Conservation (phyloP, 2,329 filamentous ascomycete genomes). For the Stenocarpella maydis region DNA sequence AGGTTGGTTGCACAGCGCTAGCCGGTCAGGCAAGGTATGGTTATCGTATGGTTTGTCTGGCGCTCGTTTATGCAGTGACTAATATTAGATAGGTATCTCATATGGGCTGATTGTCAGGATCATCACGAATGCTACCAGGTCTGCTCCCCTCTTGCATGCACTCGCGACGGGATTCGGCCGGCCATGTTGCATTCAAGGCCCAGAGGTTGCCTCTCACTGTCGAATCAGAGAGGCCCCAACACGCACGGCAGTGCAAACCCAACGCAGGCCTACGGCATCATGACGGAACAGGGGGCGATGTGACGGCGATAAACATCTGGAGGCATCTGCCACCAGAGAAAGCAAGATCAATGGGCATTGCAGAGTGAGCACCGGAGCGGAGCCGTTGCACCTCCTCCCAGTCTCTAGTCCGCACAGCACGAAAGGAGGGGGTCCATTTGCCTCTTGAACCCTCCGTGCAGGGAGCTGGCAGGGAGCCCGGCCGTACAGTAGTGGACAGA, state of each 20-base stretch:
- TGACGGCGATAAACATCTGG: neutral
- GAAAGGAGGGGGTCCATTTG: neutral
- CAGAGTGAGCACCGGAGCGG: neutral
- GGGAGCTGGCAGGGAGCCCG: neutral
- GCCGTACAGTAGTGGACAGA: neutral
- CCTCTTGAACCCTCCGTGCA: slow-evolving; percentile 31
- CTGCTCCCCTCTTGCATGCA: neutral
- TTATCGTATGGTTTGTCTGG: neutral
- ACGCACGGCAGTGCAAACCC: neutral
- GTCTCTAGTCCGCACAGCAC: neutral
- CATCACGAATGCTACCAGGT: neutral
- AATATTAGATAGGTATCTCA: slow-evolving; percentile 4
- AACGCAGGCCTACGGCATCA: slow-evolving; percentile 17
- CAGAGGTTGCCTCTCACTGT: neutral
- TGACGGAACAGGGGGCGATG: neutral
- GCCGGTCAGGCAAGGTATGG: slow-evolving; percentile 13
- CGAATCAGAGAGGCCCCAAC: neutral
- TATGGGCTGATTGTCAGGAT: neutral
- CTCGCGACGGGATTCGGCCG: neutral
- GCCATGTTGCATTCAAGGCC: neutral
- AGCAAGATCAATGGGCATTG: neutral
- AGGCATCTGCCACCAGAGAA: neutral
- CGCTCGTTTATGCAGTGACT: slow-evolving; percentile 21
- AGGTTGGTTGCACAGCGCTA: slow-evolving; percentile 30
- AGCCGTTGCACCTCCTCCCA: neutral